Percentiles rank a stretch among this genome's conserved stretches.
Conservation (phyloP, 1,284 basidiomycete genomes). For the Rhodofomes roseus region DNA sequence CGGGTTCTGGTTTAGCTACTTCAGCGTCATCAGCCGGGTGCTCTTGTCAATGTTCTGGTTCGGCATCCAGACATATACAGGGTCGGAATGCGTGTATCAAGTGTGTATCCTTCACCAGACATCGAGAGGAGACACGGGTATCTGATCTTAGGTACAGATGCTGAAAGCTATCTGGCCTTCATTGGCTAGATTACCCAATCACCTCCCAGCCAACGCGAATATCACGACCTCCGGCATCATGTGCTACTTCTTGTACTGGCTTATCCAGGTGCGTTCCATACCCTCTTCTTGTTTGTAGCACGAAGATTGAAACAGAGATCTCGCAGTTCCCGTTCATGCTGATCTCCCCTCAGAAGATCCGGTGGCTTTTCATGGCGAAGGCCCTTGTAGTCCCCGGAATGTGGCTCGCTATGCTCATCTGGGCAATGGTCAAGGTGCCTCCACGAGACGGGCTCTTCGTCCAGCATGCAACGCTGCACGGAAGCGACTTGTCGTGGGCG, state of each 20-base stretch:
- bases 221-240: constrained; percentile 69
- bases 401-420: constrained; percentile 71
- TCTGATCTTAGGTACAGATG: constrained; percentile 41
- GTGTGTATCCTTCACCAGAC: constrained; percentile 14
- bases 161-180: constrained; percentile 79
- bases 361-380: constrained; percentile 71
- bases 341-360: constrained; percentile 71
- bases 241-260: constrained; percentile 80
- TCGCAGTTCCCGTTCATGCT: constrained; percentile 66
- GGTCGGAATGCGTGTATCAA: constrained; percentile 63
- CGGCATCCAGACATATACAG: constrained; percentile 55
- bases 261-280: constrained; percentile 37
- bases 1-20: constrained; percentile 79
- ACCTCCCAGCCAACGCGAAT: constrained; percentile 51
- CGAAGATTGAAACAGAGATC: neutral
- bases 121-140: neutral
- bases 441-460: constrained; percentile 45
- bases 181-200: constrained; percentile 59
- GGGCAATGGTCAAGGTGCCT: constrained; percentile 68
- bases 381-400: constrained; percentile 61
- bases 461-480: constrained; percentile 42
- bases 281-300: neutral
- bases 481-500: constrained; percentile 61
- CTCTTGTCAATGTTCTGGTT: constrained; percentile 81
- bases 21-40: constrained; percentile 70